Percentiles rank a stretch among this genome's conserved stretches.
Conservation (phyloP, 2,329 filamentous ascomycete species). For the Metarhizium guizhouense region DNA sequence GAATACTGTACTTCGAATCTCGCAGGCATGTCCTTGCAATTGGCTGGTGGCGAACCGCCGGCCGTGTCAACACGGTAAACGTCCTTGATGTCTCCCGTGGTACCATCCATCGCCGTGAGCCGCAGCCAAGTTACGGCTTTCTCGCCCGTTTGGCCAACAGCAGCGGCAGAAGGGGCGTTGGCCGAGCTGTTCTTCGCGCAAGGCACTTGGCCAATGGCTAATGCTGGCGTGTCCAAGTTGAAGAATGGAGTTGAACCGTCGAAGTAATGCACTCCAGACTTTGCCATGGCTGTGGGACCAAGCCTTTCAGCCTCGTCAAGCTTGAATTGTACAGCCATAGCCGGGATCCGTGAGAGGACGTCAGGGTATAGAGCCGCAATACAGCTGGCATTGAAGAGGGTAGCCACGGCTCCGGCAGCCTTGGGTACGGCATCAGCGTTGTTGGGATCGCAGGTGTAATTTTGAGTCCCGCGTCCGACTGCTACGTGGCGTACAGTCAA, state of each 20-base stretch:
- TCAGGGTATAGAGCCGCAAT: constrained; percentile 60
- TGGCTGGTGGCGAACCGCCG: constrained; percentile 66
- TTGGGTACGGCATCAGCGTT: constrained; percentile 53
- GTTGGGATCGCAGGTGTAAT: constrained; percentile 73
- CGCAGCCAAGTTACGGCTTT: constrained; percentile 75
- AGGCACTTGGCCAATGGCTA: constrained; percentile 48
- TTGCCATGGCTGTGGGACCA: constrained; percentile 50
- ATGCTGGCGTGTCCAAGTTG: constrained; percentile 53
- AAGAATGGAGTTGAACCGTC: constrained; percentile 67
- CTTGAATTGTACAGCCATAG: constrained; percentile 59
- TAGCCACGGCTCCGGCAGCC: constrained; percentile 65
- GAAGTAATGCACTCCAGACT: constrained; percentile 79
- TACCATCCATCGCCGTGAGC: constrained; percentile 43
- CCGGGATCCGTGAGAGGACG: constrained; percentile 55
- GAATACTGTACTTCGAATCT: constrained; percentile 71
- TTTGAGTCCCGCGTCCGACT: constrained; percentile 82
- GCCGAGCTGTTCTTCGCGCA: constrained; percentile 54
- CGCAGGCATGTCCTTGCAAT: constrained; percentile 56
- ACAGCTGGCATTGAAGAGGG: constrained; percentile 83
- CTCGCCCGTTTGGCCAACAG: constrained; percentile 52
- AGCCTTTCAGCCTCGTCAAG: constrained; percentile 34
- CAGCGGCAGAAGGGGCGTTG: constrained; percentile 52
- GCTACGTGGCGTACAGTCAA: constrained; percentile 67
- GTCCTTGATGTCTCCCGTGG: constrained; percentile 57
- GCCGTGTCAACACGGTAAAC: constrained; percentile 81